Percentiles rank a stretch among this genome's conserved stretches.
phyloP scores from a whole-genome alignment of 768 basidiomycete species.

The Hygrophorus russula region DNA sequence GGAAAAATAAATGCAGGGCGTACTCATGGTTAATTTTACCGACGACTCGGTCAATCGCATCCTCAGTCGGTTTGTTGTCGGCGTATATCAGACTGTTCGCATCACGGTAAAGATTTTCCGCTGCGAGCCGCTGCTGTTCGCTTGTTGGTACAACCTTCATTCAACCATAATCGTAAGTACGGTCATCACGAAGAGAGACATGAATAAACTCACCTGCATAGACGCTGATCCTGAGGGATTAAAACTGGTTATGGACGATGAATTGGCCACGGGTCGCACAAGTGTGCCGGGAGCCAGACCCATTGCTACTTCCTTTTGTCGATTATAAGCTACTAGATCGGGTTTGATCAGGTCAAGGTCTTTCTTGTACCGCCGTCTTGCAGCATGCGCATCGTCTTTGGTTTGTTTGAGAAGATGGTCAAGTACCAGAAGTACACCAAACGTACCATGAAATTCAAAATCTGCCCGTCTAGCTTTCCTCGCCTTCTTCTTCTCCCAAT shows the following conservation, averaged over 20 bases:
- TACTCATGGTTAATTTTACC: constrained; percentile 90
- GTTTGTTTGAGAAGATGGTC: not conserved
- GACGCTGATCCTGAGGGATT: constrained; percentile 33
- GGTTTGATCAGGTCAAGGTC: constrained; percentile 84
- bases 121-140: constrained; percentile 56
- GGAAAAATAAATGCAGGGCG: constrained; percentile 20
- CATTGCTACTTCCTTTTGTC: constrained; percentile 78
- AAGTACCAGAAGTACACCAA: constrained; percentile 3
- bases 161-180: not conserved
- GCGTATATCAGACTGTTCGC: constrained; percentile 90
- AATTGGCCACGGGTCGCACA: constrained; percentile 9
- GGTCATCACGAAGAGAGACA: constrained; percentile 5
- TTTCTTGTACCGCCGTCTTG: constrained; percentile 84
- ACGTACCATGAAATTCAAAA: constrained; percentile 85
- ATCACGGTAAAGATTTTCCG: constrained; percentile 84
- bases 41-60: constrained; percentile 88
- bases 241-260: constrained; percentile 26
- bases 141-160: constrained; percentile 39
- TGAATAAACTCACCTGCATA: constrained; percentile 21
- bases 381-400: constrained; percentile 83
- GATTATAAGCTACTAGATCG: constrained; percentile 77
- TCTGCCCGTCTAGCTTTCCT: constrained; percentile 78
- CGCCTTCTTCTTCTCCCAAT: constrained; percentile 87
- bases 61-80: constrained; percentile 91
- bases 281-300: constrained; percentile 66